Evolutionary conservation across 352 stramenopile species (phyloP).

Genomic region (Bremia lactucae): DNA sequence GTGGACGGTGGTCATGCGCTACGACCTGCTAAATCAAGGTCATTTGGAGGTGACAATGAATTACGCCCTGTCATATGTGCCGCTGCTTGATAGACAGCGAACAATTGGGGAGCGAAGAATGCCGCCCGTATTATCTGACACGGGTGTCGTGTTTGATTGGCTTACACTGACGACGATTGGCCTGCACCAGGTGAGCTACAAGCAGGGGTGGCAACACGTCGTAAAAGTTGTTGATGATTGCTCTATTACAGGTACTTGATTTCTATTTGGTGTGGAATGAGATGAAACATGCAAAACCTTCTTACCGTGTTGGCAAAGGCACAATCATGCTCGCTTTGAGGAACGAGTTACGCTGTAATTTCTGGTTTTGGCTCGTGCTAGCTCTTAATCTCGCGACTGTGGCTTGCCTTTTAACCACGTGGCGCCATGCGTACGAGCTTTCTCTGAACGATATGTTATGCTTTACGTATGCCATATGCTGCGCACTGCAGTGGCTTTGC

Average conservation of each 20-base stretch:
- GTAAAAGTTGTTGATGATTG: background rate
- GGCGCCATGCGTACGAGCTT: conserved; percentile 41
- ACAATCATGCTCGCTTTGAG: conserved; percentile 7
- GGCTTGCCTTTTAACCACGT: conserved; percentile 39
- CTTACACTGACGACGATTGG: conserved; percentile 29
- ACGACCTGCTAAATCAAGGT: conserved; percentile 58
- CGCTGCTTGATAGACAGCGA: conserved; percentile 7
- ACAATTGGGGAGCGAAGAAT: conserved; percentile 17
- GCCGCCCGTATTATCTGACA: conserved; percentile 38
- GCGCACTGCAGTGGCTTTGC: conserved; percentile 60
- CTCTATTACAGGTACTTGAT: conserved; percentile 25
- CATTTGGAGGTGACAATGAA: conserved; percentile 59
- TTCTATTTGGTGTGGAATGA: conserved; percentile 32
- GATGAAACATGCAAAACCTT: conserved; percentile 5
- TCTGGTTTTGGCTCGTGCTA: conserved; percentile 57
- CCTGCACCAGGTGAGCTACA: conserved; percentile 34
- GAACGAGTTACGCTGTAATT: conserved; percentile 26
- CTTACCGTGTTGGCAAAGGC: background rate
- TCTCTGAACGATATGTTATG: conserved; percentile 44
- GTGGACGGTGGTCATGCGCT: conserved; percentile 55
- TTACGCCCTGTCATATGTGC: conserved; percentile 29
- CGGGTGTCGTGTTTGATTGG: conserved; percentile 32
- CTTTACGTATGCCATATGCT: conserved; percentile 53
- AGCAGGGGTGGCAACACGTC: background rate
- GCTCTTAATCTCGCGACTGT: conserved; percentile 42